Evolutionary conservation across 371 early-diverging fungal species (phyloP).

Genomic region (Mortierella sp.): DNA sequence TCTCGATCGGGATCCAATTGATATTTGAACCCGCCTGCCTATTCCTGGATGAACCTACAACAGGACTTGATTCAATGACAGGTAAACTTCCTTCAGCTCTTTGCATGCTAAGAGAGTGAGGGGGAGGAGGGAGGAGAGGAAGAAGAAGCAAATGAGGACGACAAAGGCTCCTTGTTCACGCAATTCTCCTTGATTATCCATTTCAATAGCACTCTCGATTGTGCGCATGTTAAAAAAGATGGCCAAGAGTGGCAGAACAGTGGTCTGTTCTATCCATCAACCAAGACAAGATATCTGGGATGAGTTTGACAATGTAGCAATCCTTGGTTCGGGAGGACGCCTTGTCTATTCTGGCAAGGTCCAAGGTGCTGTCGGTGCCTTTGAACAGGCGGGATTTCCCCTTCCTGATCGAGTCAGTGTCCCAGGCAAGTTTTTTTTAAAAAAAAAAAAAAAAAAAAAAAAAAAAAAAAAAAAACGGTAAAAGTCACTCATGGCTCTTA

Average conservation of each 20-base stretch:
- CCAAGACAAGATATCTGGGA: not conserved
- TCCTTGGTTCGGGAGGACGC: not conserved
- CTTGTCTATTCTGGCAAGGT: not conserved
- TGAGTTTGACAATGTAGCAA: not conserved
- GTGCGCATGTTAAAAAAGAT: not conserved
- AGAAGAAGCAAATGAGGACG: slow-evolving; percentile 13
- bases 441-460: not conserved
- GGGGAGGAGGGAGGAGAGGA: slow-evolving; percentile 12
- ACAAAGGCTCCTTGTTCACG: no score
- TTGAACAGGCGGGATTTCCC: slow-evolving; percentile 19
- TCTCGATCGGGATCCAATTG: slow-evolving; percentile 87
- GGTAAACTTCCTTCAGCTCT: slow-evolving; percentile 7
- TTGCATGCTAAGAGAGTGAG: slow-evolving; percentile 15
- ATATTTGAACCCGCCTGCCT: slow-evolving; percentile 88
- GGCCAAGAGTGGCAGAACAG: not conserved
- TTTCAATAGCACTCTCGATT: not conserved
- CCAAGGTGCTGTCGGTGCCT: not conserved
- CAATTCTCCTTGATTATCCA: not conserved
- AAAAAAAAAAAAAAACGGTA: not conserved
- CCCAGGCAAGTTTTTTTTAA: slow-evolving; percentile 12
- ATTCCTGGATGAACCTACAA: slow-evolving; percentile 94
- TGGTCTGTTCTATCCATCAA: slow-evolving; percentile 3
- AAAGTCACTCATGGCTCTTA: not conserved
- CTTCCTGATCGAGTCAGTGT: slow-evolving; percentile 12
- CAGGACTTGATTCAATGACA: slow-evolving; percentile 62